A percentile compares a stretch with the other conserved stretches of the same genome.
Evolutionary conservation across 1,139 yeast genomes (phyloP).

Genomic region (Yamadazyma buinensis): DNA sequence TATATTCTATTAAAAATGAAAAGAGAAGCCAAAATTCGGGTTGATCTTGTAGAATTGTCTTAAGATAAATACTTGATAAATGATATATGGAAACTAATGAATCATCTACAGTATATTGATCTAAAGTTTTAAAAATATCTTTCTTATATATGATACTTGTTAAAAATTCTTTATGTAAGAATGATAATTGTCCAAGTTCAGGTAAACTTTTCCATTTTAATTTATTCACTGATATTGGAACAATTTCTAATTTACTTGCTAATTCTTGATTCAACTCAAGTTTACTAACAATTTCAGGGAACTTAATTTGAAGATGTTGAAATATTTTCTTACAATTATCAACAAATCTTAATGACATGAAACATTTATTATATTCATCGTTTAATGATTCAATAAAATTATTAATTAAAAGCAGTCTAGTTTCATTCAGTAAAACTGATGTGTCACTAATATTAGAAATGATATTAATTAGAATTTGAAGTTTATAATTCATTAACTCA

Average conservation of each 20-base stretch:
- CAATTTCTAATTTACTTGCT: constrained; percentile 30
- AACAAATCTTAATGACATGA: constrained; percentile 21
- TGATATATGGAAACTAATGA: constrained; percentile 26
- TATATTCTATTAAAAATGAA: constrained; percentile 20
- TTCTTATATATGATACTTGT: constrained; percentile 21
- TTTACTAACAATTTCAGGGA: constrained; percentile 15
- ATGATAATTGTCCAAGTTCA: constrained; percentile 20
- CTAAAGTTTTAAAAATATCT: constrained; percentile 18
- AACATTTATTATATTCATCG: constrained; percentile 26
- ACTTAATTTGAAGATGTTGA: constrained; percentile 22
- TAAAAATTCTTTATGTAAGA: constrained; percentile 26
- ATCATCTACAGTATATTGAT: constrained; percentile 21
- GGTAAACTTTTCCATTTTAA: constrained; percentile 25
- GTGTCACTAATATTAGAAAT: constrained; percentile 8
- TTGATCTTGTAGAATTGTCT: constrained; percentile 19
- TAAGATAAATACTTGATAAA: constrained; percentile 27
- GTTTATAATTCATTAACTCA: constrained; percentile 10
- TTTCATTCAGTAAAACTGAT: constrained; percentile 3
- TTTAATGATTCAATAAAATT: constrained; percentile 20
- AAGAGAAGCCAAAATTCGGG: constrained; percentile 29
- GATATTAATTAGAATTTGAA: constrained; percentile 7
- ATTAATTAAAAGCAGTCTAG: constrained; percentile 6
- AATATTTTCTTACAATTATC: constrained; percentile 29
- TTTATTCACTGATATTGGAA: constrained; percentile 22
- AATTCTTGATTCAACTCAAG: constrained; percentile 18